A percentile compares a stretch with the other conserved stretches of the same genome.
Conservation (phyloP, 2,329 filamentous ascomycete genomes). For the Diaporthe aspalathi region DNA sequence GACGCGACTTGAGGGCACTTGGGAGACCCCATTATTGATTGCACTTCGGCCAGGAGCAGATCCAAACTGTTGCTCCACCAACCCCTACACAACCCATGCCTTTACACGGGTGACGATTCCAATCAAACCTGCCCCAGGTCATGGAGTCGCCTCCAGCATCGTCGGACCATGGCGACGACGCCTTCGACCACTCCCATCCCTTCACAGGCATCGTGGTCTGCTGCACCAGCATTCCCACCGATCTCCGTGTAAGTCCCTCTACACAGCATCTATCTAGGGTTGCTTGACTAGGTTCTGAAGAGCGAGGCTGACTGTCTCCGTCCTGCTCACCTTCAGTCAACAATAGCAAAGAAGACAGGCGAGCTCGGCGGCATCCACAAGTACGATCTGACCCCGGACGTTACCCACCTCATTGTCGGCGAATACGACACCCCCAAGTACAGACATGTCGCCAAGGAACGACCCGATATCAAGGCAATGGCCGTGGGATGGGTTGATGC, state of each 20-base stretch:
- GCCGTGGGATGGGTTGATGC: conserved; percentile 86
- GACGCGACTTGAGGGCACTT: conserved; percentile 34
- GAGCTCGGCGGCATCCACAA: conserved; percentile 91
- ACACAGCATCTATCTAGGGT: conserved; percentile 30
- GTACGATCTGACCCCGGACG: conserved; percentile 93
- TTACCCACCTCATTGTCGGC: conserved; percentile 93
- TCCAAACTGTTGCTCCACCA: conserved; percentile 1
- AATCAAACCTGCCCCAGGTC: conserved; percentile 4
- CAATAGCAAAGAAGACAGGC: conserved; percentile 72
- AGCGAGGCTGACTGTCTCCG: conserved; percentile 17
- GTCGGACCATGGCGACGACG: conserved; percentile 43
- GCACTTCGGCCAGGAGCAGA: not conserved
- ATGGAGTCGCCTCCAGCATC: conserved; percentile 44
- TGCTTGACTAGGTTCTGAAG: conserved; percentile 21
- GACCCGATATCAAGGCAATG: conserved; percentile 87
- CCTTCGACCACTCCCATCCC: conserved; percentile 70
- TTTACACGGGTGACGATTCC: conserved; percentile 14
- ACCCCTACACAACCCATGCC: conserved; percentile 13
- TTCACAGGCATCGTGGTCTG: conserved; percentile 82
- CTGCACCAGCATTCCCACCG: conserved; percentile 85
- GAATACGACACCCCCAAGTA: conserved; percentile 93
- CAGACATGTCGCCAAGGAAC: conserved; percentile 89
- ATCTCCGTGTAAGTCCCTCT: conserved; percentile 73
- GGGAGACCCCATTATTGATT: not conserved
- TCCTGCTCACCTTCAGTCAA: conserved; percentile 50